A percentile compares a stretch with the other conserved stretches of the same genome.
Evolutionary conservation across 2,329 filamentous ascomycete species (phyloP).

Genomic region (Fusarium citri): DNA sequence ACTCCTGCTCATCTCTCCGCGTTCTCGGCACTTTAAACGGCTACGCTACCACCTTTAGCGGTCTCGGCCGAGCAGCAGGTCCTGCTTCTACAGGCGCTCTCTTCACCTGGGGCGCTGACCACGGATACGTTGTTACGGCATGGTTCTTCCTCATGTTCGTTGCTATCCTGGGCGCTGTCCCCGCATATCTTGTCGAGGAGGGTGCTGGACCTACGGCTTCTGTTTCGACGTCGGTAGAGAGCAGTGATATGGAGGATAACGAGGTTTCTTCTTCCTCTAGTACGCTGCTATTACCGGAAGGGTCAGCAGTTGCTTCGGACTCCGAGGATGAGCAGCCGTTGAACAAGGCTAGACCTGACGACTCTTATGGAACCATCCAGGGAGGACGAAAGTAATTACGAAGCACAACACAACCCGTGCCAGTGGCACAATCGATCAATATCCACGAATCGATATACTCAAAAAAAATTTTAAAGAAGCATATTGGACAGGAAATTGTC

Average conservation of each 20-base stretch:
- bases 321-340: constrained; percentile 38
- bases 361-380: constrained; percentile 41
- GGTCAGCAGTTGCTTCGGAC: constrained; percentile 36
- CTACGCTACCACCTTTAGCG: constrained; percentile 84
- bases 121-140: constrained; percentile 80
- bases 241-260: constrained; percentile 48
- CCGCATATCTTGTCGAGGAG: constrained; percentile 79
- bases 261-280: constrained; percentile 29
- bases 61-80: constrained; percentile 81
- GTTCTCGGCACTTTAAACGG: constrained; percentile 92
- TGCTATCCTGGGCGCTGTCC: constrained; percentile 73
- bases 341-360: constrained; percentile 10
- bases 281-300: constrained; percentile 38
- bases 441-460: not conserved
- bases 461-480: not conserved
- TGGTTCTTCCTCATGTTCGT: constrained; percentile 82
- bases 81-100: constrained; percentile 78
- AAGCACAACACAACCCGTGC: not conserved
- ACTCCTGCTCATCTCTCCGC: constrained; percentile 77
- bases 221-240: constrained; percentile 49
- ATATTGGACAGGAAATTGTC: not conserved
- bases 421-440: too few relatives aligned
- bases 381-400: not conserved
- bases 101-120: constrained; percentile 81
- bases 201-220: constrained; percentile 71